Evolutionary conservation across 768 basidiomycete genomes (phyloP).

Genomic region (Peribolospora kevripleyi): DNA sequence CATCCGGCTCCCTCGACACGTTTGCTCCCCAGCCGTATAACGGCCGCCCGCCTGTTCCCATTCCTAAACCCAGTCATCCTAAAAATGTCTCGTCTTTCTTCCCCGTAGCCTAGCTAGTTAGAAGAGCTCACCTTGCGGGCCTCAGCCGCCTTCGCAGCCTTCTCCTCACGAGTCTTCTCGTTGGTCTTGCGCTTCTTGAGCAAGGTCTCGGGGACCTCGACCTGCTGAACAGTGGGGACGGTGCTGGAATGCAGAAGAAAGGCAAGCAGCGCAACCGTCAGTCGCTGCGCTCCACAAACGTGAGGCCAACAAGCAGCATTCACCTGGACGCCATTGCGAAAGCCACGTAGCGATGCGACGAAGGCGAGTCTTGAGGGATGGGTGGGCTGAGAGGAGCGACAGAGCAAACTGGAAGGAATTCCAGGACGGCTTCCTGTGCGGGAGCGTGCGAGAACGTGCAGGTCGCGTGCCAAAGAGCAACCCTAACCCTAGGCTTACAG

Average conservation of each 20-base stretch:
- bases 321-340: no score
- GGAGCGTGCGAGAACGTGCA: no score
- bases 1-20: background rate
- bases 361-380: no score
- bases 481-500: no score
- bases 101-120: background rate
- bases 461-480: no score
- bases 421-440: no score
- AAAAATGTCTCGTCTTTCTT: background rate
- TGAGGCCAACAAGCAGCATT: no score
- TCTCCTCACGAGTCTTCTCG: constrained; percentile 26
- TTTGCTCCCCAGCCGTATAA: background rate
- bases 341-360: no score
- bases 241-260: background rate
- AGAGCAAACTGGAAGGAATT: no score
- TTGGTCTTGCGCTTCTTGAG: constrained; percentile 27
- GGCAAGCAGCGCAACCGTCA: background rate
- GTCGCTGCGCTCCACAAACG: no score
- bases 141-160: constrained; percentile 23
- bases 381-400: no score
- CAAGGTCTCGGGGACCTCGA: constrained; percentile 24
- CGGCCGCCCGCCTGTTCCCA: background rate
- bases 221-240: background rate
- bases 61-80: background rate
- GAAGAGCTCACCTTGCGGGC: constrained; percentile 22